Base-by-base conservation (phyloP, 2,329 filamentous ascomycete genomes). In the Fusarium metavorans region DNA sequence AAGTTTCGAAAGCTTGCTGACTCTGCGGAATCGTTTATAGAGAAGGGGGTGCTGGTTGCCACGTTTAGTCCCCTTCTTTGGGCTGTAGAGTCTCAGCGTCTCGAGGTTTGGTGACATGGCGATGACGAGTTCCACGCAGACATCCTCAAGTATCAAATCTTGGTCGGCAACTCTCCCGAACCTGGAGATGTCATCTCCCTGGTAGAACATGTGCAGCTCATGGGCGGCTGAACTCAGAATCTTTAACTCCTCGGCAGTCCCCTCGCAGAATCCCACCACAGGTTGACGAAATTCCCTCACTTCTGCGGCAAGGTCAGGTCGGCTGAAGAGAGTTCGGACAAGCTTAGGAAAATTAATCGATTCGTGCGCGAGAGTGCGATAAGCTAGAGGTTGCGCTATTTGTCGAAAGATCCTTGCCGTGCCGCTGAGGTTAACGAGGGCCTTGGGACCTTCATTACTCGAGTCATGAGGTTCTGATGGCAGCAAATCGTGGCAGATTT, bases 51-150 rank as follows among this genome's bases (percentile, higher is more conserved):
- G 57, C 23, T 57, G 48, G 27, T 64, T 64, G 14, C 35, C 18
- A 30, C 45, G 35, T 13, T 43, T 14, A 6, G 10, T n/a, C 2
- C 16, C 50, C 11, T 64, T 57, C 9, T 64, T 37, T 14, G 27
- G 34, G 14, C 48, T 64, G 11, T 35, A 64, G 35, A 64, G 34
- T 45, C 37, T 58, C 27, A 64, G 20, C 7, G 62, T 57, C 23
- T 43, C 18, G 6, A 64, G 62, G 11, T 57, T 64, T 14, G 50
- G 25, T 13, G 62, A 43, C 30, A 58, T n/a, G 20, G 27, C n/a
- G 62, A 64, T 45, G n/a, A 64, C 27, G 48, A 64, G 48, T 45
- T 64, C 62, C 23, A 57, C 25, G 35, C 50, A 56, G 27, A 58
- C 48, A 34, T 64, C 62, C 25, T 64, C 62, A 5, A 57, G 62